phyloP scores from a whole-genome alignment of 176 grass and related monocot genomes.

The Luzula sylvatica region DNA sequence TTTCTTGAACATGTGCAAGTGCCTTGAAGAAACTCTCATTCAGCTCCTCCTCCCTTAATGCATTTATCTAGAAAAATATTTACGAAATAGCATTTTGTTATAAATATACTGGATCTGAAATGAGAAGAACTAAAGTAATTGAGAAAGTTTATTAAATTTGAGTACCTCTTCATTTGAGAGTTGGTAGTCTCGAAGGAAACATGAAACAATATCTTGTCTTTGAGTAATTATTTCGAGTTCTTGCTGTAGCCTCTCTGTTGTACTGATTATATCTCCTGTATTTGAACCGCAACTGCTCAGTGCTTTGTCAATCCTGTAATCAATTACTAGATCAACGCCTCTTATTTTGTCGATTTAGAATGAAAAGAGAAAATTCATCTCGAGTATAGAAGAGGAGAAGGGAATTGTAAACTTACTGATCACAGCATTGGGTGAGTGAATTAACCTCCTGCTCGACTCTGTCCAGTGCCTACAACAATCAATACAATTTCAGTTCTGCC shows the following conservation, averaged over 20 bases:
- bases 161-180: constrained; percentile 90
- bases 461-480: constrained; percentile 55
- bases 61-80: constrained; percentile 58
- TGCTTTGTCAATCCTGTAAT: constrained; percentile 68
- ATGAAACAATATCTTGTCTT: constrained; percentile 88
- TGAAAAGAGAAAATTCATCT: constrained; percentile 2
- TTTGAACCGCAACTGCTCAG: constrained; percentile 77
- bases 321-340: no score
- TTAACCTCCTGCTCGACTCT: constrained; percentile 75
- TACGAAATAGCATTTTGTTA: constrained; percentile 4
- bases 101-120: constrained; percentile 1
- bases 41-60: constrained; percentile 78
- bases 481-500: constrained; percentile 3
- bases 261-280: constrained; percentile 94
- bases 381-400: background rate
- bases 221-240: constrained; percentile 96
- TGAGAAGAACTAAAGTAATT: background rate
- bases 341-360: background rate
- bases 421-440: constrained; percentile 59
- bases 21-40: constrained; percentile 96
- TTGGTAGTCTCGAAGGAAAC: constrained; percentile 93
- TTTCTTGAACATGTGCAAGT: constrained; percentile 91
- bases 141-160: background rate
- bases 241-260: constrained; percentile 91
- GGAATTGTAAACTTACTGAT: constrained; percentile 45